Conservation (phyloP, 2,329 filamentous ascomycete genomes). For the Mollisia scopiformis region DNA sequence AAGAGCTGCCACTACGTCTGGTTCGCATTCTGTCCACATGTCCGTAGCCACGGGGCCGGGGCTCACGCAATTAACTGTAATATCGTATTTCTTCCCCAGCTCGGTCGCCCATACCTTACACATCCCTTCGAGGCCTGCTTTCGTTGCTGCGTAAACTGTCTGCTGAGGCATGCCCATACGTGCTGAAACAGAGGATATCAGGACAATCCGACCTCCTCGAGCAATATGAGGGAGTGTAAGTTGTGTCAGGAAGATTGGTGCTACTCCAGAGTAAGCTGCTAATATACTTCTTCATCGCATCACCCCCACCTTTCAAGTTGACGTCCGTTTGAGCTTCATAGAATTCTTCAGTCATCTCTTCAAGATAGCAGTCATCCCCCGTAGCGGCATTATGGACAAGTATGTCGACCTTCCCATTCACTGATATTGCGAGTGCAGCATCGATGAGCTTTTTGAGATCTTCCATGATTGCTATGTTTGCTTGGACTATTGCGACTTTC, state of each 20-base stretch:
- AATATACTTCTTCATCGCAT: not conserved
- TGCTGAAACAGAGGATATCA: slow-evolving; percentile 58
- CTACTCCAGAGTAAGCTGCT: slow-evolving; percentile 43
- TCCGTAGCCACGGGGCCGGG: slow-evolving; percentile 23
- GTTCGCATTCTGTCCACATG: slow-evolving; percentile 17
- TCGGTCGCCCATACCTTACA: slow-evolving; percentile 20
- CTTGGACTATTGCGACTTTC: slow-evolving; percentile 10
- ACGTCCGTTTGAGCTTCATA: slow-evolving; percentile 58
- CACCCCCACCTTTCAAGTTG: slow-evolving; percentile 41
- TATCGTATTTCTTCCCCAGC: slow-evolving; percentile 17
- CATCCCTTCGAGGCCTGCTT: slow-evolving; percentile 51
- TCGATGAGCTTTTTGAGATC: slow-evolving; percentile 14
- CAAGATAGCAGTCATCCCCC: slow-evolving; percentile 30
- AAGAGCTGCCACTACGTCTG: slow-evolving; percentile 8
- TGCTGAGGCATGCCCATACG: slow-evolving; percentile 48
- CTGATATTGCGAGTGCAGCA: slow-evolving; percentile 12
- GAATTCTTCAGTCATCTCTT: slow-evolving; percentile 49
- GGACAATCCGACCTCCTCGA: slow-evolving; percentile 54
- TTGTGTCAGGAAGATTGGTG: slow-evolving; percentile 55
- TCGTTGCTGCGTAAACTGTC: slow-evolving; percentile 57
- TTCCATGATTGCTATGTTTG: slow-evolving; percentile 6
- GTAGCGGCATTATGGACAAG: slow-evolving; percentile 33
- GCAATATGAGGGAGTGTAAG: slow-evolving; percentile 54
- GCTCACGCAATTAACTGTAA: slow-evolving; percentile 21
- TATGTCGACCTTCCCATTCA: slow-evolving; percentile 29